phyloP scores from a whole-genome alignment of 2,329 filamentous ascomycete species.

The Arachnopeziza araneosa region DNA sequence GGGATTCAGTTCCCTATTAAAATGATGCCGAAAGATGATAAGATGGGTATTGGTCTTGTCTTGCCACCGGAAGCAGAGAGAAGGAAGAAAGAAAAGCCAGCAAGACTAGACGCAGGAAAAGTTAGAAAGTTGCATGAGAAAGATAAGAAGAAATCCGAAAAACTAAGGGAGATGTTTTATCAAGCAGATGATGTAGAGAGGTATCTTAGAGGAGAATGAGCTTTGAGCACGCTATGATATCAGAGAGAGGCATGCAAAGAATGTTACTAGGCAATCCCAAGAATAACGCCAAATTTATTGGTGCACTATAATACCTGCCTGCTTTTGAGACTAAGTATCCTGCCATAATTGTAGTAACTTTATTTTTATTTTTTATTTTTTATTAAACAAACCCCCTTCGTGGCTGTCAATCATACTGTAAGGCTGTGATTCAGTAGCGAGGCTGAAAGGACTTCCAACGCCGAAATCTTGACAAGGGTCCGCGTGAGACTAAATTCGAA shows the following conservation, averaged over 20 bases:
- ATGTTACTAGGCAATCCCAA: neutral
- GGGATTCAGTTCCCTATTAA: conserved; percentile 76
- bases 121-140: conserved; percentile 55
- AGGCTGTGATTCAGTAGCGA: neutral
- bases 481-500: neutral
- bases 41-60: conserved; percentile 62
- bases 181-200: conserved; percentile 68
- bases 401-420: neutral
- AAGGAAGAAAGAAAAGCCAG: conserved; percentile 38
- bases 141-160: conserved; percentile 57
- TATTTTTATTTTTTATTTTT: too few species aligned
- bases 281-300: neutral
- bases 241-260: neutral
- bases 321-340: neutral
- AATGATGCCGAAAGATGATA: conserved; percentile 63
- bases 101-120: conserved; percentile 64
- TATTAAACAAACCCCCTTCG: too few species aligned
- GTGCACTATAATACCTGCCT: neutral
- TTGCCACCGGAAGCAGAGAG: conserved; percentile 31
- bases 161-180: conserved; percentile 66
- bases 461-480: neutral
- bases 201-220: conserved; percentile 41
- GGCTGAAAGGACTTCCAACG: neutral
- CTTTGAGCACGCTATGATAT: neutral
- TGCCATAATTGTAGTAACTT: neutral